Evolutionary conservation across 805 yeast species (phyloP), one percentile per base, ranked within the genome.

Genomic region (Saccharomycopsis olivae): DNA sequence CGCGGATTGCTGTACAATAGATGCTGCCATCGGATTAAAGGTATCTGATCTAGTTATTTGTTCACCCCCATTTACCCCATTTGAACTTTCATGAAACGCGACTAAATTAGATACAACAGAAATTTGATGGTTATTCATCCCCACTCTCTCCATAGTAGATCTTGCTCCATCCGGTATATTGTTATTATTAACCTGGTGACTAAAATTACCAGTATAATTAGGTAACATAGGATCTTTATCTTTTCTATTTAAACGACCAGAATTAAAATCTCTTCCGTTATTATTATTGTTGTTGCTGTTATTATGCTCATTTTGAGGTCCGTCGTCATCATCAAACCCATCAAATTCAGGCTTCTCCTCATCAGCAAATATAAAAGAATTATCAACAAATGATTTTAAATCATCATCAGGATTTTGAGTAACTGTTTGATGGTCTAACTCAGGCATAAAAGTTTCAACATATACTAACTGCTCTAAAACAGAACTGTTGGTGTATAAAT

Each of bases 381-480:
- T 88, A 51, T 81, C 88, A 0, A 88, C 89, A 66, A 82, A 82
- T 1, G 87, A 88, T 14, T 85, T 82, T 47, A 82, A 65, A 52
- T 82, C 92, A 14, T 72, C 73, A 4, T 75, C 69, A 14, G 18
- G 21, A 9, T 19, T 21, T 20, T 29, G 21, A 29, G 10, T 29
- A 24, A 19, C 30, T n/a, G 16, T 25, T n/a, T 39, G 33, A 58
- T 53, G 41, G 61, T 61, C 62, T 53, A 58, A 48, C 51, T 69
- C 72, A 4, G 75, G 75, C 65, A 82, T 71, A 52, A 81, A 79
- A 46, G 78, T 79, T 54, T 82, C 94, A 27, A 82, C 83, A 50
- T 80, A 82, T 2, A 83, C 88, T 42, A 82, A 62, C 61, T 82
- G 94, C 53, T 82, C 94, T 40, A 82, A 54, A 19, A 82, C 58